A percentile compares a stretch with the other conserved stretches of the same genome.
phyloP scores from a whole-genome alignment of 2,329 filamentous ascomycete genomes.

The Nemania sp. region DNA sequence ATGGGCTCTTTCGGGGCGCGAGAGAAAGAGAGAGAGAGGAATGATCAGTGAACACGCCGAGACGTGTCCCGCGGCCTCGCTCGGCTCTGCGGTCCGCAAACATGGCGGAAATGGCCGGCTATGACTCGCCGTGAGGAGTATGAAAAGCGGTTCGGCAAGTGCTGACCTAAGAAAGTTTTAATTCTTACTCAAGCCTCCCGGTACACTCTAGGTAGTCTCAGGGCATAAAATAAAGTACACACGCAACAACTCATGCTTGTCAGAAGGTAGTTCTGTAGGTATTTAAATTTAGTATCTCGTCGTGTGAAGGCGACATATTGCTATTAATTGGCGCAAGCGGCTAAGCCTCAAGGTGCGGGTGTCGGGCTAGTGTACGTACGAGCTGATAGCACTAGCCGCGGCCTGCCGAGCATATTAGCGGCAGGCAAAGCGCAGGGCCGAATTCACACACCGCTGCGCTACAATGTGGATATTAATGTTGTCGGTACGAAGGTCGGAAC shows the following conservation, averaged over 20 bases:
- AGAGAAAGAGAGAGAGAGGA: no score
- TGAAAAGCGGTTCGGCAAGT: neutral
- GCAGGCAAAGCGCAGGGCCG: no score
- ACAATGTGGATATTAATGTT: no score
- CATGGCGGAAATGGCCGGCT: constrained; percentile 3
- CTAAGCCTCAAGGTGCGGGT: constrained; percentile 10
- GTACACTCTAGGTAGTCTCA: no score
- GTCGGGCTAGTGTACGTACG: neutral
- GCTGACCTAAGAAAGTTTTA: neutral
- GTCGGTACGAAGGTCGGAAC: no score
- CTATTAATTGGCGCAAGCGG: constrained; percentile 15
- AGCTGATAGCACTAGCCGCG: neutral
- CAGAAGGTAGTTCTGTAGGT: no score
- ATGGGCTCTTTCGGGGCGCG: no score
- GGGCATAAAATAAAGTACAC: no score
- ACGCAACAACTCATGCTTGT: no score
- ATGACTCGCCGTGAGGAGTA: no score
- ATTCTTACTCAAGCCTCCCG: neutral
- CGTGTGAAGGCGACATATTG: constrained; percentile 15
- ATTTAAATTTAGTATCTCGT: no score
- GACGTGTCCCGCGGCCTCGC: neutral
- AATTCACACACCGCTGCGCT: no score
- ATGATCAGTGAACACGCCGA: neutral
- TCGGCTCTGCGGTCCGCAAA: constrained; percentile 7
- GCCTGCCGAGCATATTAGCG: neutral